Base-by-base conservation (phyloP, 257 asterid species). In the Nicotiana sylvestris region DNA sequence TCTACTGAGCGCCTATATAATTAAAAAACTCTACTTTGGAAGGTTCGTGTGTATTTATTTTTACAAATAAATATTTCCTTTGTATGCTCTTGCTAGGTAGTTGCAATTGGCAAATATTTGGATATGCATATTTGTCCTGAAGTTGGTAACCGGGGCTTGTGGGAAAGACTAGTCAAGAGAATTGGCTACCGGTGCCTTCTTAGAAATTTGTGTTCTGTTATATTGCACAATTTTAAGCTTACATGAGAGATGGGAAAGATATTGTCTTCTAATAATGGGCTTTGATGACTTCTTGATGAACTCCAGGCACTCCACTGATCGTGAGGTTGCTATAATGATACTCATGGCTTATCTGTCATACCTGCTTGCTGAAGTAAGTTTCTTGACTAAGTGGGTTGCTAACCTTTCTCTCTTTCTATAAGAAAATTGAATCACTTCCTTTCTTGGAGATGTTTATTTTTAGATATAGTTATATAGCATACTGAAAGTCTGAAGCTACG, bases 271-370 rank as follows among this genome's bases (percentile, higher is more conserved):
- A 13, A 27, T 49, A 7, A 49, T 46, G 80, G 62, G 27, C 16
- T 62, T 43, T 18, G 30, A 49, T 82, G 57, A 76, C 69, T 82
- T 58, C 78, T 29, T 79, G 51, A 81, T 88, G 68, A 76, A 78
- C 81, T 86, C 69, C 92, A 96, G 99, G 91, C 99, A 96, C 86
- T 94, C 98, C 62, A 96, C 99, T 76, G 98, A 96, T 85, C 99
- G 98, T 56, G 99, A 96, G 91, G 96, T 96, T 77, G 99, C 99
- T 77, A 88, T 96, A 85, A 94, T 96, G 99, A 93, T 96, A 88
- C 97, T 94, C 77, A 93, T 96, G 98, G 98, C 99, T 57, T 96
- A 96, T 87, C 94, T 96, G 76, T 96, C 99, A 8, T 96, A 96
- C 87, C 91, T 96, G 98, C 86, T 94, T 81, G 90, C 99, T 78